Evolutionary conservation across 1,284 basidiomycete species (phyloP), one percentile per base, ranked within the genome.

Genomic region (Tilletia setariae): DNA sequence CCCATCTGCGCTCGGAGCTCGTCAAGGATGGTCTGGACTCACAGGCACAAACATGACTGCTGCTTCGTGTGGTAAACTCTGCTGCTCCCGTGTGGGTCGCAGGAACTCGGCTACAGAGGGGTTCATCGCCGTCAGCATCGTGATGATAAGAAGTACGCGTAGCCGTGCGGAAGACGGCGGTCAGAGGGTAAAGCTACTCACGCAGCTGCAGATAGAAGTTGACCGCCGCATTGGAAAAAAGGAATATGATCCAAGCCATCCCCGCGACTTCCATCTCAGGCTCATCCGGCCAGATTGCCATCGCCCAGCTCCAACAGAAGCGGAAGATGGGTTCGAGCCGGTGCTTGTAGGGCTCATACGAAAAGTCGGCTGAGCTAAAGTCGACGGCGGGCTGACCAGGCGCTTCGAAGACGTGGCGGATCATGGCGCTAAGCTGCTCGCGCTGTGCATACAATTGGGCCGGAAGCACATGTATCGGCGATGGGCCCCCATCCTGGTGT

Each of bases 231-330:
- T 61, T 61, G 1, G 56, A 61, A 21, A 61, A 61, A 9, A 61
- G 28, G 32, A 61, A 61, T 13, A 61, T 61, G 28, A 61, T 35
- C 56, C 56, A 61, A 28, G 56, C 56, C 56, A 61, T 61, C 15
- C 30, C 28, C 28, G 56, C 56, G 7, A 61, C 56, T 30, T 61
- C 56, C 56, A 61, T 61, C 56, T 61, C 56, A 3, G 56, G 56
- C 28, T 61, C 56, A 30, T 61, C 56, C 56, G 56, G 56, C 56
- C 56, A 61, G 8, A 61, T 61, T 7, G 56, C 56, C 56, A 61
- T 61, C 28, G 56, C 56, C 56, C 56, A 61, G 28, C 56, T 61
- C 56, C 56, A 61, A 30, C 56, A 61, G 16, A 61, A 61, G 56
- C 56, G 56, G 56, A 61, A 61, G 56, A 61, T 61, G 28, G 56